Conservation (phyloP, 129 eudicot genomes). For the Chrysanthemum makinoi region DNA sequence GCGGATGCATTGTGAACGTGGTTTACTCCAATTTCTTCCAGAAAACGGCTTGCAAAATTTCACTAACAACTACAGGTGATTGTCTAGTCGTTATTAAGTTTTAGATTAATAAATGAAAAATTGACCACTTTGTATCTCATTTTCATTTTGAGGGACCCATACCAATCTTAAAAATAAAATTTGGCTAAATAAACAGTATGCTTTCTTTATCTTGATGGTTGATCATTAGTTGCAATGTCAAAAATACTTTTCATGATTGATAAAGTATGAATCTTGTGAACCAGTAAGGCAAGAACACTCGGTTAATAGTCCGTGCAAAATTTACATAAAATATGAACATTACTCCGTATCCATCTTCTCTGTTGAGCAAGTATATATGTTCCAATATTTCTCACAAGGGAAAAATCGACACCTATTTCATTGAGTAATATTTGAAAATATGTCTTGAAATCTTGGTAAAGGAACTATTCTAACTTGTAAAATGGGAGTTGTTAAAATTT, state of each 20-base stretch:
- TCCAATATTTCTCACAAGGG: no score
- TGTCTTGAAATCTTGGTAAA: no score
- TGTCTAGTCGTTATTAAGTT: conserved; percentile 13
- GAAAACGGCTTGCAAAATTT: conserved; percentile 36
- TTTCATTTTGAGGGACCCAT: neutral
- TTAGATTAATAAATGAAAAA: neutral
- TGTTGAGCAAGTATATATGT: no score
- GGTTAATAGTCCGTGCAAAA: no score
- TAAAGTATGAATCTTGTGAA: neutral
- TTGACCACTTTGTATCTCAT: neutral
- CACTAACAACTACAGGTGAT: conserved; percentile 51
- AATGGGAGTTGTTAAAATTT: neutral
- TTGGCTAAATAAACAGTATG: neutral
- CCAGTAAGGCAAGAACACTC: no score
- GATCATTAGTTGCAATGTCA: neutral
- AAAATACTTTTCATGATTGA: neutral
- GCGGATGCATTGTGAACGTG: conserved; percentile 63
- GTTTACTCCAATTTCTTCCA: conserved; percentile 6
- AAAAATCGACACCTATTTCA: no score
- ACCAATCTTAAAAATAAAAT: neutral
- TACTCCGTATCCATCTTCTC: no score
- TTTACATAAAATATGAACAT: no score
- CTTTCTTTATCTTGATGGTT: neutral
- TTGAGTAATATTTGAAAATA: no score
- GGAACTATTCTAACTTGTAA: neutral